Evolutionary conservation across 1,284 basidiomycete species (phyloP).

Genomic region (Trametes versicolor): DNA sequence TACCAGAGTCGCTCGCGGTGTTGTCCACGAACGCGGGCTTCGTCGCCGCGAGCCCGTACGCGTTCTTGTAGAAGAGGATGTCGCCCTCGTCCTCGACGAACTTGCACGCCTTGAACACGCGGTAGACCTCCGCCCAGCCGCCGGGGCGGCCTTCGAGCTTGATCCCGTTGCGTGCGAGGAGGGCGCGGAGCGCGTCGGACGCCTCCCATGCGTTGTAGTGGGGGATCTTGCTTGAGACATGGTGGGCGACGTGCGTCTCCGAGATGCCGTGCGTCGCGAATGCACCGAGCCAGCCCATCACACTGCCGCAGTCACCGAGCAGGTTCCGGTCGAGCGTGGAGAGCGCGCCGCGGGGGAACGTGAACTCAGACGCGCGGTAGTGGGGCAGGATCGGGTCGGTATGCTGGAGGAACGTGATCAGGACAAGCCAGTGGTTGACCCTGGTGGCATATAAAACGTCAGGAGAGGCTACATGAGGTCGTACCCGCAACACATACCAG

Average conservation of each 20-base stretch:
- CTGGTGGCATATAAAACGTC: conserved; percentile 48
- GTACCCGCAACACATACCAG: conserved; percentile 58
- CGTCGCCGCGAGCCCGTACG: conserved; percentile 77
- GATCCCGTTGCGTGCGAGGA: conserved; percentile 72
- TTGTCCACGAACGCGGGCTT: conserved; percentile 71
- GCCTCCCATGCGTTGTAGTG: conserved; percentile 97
- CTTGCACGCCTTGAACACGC: conserved; percentile 82
- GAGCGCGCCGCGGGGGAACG: conserved; percentile 61
- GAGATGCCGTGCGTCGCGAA: conserved; percentile 89
- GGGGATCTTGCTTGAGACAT: conserved; percentile 93
- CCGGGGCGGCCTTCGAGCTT: conserved; percentile 71
- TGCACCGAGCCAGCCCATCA: conserved; percentile 83
- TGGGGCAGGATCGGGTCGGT: conserved; percentile 50
- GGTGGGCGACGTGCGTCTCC: conserved; percentile 94
- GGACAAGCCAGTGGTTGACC: conserved; percentile 63
- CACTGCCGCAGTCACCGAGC: conserved; percentile 71
- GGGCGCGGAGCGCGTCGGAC: conserved; percentile 85
- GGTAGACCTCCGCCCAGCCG: conserved; percentile 83
- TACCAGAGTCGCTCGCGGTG: conserved; percentile 84
- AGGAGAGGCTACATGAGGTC: neutral
- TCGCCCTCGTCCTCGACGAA: conserved; percentile 95
- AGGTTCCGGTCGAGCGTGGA: conserved; percentile 63
- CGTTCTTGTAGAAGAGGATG: conserved; percentile 93
- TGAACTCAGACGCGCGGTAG: conserved; percentile 53
- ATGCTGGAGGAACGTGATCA: conserved; percentile 52